Base-by-base conservation (phyloP, 148 eudicot genomes). In the Talinum fruticosum region DNA sequence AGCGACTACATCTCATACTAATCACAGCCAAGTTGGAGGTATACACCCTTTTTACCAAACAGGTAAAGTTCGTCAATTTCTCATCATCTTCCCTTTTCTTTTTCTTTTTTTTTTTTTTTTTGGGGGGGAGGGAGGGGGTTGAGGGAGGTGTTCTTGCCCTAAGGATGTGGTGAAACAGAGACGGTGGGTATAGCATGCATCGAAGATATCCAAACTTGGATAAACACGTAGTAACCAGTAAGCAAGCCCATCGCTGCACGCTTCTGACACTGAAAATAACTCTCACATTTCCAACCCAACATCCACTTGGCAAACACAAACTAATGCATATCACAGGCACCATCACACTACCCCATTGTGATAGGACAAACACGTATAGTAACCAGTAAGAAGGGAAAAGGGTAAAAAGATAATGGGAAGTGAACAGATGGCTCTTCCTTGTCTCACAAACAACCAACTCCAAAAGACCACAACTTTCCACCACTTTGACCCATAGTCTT, bases 301-400 rank as follows among this genome's bases (percentile, higher is more conserved):
- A 72, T 66, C 75, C 69, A 71, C 64, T 44, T 61, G 75, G 38
- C 75, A 64, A 61, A 29, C 69, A 65, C 76, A 61, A 36, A 71
- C 57, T 59, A 78, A 62, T 78, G 71, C 75, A 32, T 41, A 10
- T 21, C 36, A 29, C 30, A 3, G 26, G 10, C 72, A 5, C 73
- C 12, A 33, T 28, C 29, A 30, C 35, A 26, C 49, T 14, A 21
- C 24, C 51, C 6, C 66, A 57, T 37, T 78, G 26, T 28, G 29
- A 4, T 65, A 28, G 61, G 38, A 66, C 10, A 66, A 29, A 45
- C 45, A 12, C 54, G 32, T 10, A 12, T 2, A 61, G 2, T 32
- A 21, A 32, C 62, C 57, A 76, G 26, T 51, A 51, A 47, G 24
- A 33, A 47, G 26, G 38, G 5, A 57, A 54, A 54, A 34, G 44